Base-by-base conservation (phyloP, 129 eudicot genomes). In the Flaveria trinervia region DNA sequence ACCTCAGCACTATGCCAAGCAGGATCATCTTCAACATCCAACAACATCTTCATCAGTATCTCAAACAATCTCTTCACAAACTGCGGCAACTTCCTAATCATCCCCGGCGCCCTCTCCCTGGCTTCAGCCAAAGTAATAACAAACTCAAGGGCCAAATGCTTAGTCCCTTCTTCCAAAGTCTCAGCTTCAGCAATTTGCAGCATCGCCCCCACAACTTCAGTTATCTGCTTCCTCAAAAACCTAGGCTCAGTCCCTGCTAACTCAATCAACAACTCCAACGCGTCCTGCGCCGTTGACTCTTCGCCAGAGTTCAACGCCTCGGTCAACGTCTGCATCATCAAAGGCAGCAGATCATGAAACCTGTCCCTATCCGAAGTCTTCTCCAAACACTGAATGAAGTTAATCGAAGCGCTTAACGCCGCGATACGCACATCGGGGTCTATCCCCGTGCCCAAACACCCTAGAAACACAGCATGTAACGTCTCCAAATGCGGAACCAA, bases 221-320 rank as follows among this genome's bases (percentile, higher is more conserved):
- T 92, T 22, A 94, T 83, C 71, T 88, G 93, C 77, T 87, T 85
- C 83, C 97, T 85, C 50, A 94, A 60, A 72, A 91, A 94, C 89
- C 98, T 81, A 0, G 98, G 98, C 79, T 94, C 98, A 0, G 89
- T 87, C 26, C 98, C 98, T 0, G 98, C 98, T 75, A 94, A 86
- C 39, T 94, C 98, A 52, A 94, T 94, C 54, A 94, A 52, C 83
- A 94, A 52, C 64, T 94, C 96, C 59, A 94, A 79, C 3, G 97
- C 97, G 66, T 94, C 96, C 82, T 94, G 98, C 0, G 98, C 98
- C 0, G 92, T 89, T 0, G 89, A 90, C 79, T 94, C 98, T 61
- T 91, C 89, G 1, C 90, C 86, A 0, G 82, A 59, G 66, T 80
- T 86, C 79, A 94, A 84, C 1, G 97, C 91, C 79, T 95, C 97